These are phyloP conservation scores for Quercus cerris DNA, from an alignment of 306 rosid species.

Conservation along the genomic window DNA sequence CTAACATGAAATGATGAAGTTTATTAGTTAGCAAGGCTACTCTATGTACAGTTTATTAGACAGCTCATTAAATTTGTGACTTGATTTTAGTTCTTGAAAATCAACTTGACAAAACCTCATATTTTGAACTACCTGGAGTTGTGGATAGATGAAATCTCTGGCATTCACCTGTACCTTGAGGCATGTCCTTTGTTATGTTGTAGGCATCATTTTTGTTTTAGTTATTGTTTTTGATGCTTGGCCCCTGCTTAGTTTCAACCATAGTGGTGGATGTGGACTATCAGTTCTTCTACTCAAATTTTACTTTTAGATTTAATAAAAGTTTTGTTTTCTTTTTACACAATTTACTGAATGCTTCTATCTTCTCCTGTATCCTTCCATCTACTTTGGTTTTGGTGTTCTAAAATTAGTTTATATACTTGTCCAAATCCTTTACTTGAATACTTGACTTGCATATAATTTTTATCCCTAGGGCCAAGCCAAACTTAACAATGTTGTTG, in stretches of 20 bases:
- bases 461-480: neutral
- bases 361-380: neutral
- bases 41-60: neutral
- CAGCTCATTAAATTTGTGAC: neutral
- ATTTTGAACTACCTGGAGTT: neutral
- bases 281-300: neutral
- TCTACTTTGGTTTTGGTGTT: neutral
- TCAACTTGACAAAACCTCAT: neutral
- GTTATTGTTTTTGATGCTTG: neutral
- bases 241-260: neutral
- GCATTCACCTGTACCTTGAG: neutral
- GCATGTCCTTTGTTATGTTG: neutral
- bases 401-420: neutral
- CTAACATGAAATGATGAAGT: neutral
- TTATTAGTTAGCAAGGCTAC: neutral
- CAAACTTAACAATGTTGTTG: neutral
- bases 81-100: neutral
- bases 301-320: neutral
- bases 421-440: neutral
- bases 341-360: neutral
- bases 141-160: neutral
- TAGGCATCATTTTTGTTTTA: neutral
- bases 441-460: neutral
- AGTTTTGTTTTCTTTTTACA: neutral
- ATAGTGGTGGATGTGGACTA: neutral